These are phyloP conservation scores for Schizochytrium sp. DNA, from an alignment of 108 stramenopile genomes.

Conservation along the genomic window DNA sequence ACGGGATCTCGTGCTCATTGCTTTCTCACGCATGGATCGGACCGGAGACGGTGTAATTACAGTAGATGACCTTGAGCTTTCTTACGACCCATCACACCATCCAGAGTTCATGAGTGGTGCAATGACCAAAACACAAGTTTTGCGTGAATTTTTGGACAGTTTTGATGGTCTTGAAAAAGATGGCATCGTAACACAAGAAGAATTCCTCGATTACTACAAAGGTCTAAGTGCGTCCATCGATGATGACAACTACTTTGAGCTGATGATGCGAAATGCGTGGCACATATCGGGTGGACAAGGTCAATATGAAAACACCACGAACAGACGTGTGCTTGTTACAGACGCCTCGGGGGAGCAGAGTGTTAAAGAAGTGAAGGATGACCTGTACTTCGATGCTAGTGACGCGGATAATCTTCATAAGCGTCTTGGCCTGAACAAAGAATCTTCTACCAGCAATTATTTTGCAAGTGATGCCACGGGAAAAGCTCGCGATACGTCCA, in stretches of 20 bases:
- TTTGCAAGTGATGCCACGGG: conserved; percentile 9
- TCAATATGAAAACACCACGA: conserved; percentile 66
- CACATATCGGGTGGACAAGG: conserved; percentile 74
- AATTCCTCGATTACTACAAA: conserved; percentile 72
- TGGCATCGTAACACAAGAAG: conserved; percentile 68
- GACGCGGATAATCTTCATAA: conserved; percentile 54
- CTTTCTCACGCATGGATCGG: conserved; percentile 72
- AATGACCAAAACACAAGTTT: conserved; percentile 63
- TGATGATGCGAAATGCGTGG: conserved; percentile 76
- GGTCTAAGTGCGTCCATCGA: conserved; percentile 68
- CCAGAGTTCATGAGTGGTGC: conserved; percentile 71
- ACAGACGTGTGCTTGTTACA: conserved; percentile 74
- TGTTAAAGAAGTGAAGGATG: conserved; percentile 73
- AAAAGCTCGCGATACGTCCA: conserved; percentile 39
- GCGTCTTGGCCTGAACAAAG: too few species aligned
- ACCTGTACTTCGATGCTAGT: conserved; percentile 63
- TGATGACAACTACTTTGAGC: conserved; percentile 73
- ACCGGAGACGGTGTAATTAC: conserved; percentile 66
- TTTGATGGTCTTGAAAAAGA: conserved; percentile 71
- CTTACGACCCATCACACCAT: conserved; percentile 72
- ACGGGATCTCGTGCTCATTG: conserved; percentile 66
- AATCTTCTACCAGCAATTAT: too few species aligned
- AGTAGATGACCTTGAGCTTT: conserved; percentile 64
- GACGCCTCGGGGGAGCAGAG: conserved; percentile 72
- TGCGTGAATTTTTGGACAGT: conserved; percentile 68